Percentiles rank a stretch among this genome's conserved stretches.
Evolutionary conservation across 2,329 filamentous ascomycete genomes (phyloP).

Genomic region (Colletotrichum graminicola): DNA sequence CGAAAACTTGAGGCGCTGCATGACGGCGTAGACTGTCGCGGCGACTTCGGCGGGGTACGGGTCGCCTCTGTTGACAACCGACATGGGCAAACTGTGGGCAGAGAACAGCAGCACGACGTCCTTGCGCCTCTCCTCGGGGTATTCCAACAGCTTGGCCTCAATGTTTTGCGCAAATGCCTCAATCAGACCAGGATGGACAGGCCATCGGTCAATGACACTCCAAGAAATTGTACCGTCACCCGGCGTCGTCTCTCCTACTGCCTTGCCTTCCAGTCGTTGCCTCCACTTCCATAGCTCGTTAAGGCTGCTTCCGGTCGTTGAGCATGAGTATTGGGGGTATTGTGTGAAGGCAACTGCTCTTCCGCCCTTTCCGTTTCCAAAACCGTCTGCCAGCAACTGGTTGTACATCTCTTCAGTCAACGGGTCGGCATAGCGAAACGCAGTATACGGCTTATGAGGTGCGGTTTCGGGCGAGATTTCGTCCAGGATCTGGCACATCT

Average conservation of each 20-base stretch:
- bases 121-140: slow-evolving; percentile 83
- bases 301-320: slow-evolving; percentile 93
- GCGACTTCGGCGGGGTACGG: slow-evolving; percentile 96
- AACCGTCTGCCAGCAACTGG: slow-evolving; percentile 85
- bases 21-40: slow-evolving; percentile 96
- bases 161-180: slow-evolving; percentile 95
- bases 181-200: slow-evolving; percentile 88
- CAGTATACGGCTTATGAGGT: slow-evolving; percentile 96
- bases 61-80: slow-evolving; percentile 94
- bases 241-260: slow-evolving; percentile 62
- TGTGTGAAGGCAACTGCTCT: slow-evolving; percentile 97
- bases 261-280: slow-evolving; percentile 85
- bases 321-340: slow-evolving; percentile 98
- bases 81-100: slow-evolving; percentile 96
- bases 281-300: slow-evolving; percentile 99
- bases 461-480: slow-evolving; percentile 91
- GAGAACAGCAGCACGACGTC: slow-evolving; percentile 92
- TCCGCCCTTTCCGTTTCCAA: slow-evolving; percentile 89
- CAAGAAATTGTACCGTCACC: slow-evolving; percentile 83
- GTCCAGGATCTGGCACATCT: slow-evolving; percentile 99
- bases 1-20: slow-evolving; percentile 86
- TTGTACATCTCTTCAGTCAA: slow-evolving; percentile 95
- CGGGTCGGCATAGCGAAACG: slow-evolving; percentile 94
- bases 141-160: slow-evolving; percentile 84
- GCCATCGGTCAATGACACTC: slow-evolving; percentile 99